Percentiles rank a stretch among this genome's conserved stretches.
Evolutionary conservation across 306 rosid species (phyloP).

Genomic region (Urtica urens): DNA sequence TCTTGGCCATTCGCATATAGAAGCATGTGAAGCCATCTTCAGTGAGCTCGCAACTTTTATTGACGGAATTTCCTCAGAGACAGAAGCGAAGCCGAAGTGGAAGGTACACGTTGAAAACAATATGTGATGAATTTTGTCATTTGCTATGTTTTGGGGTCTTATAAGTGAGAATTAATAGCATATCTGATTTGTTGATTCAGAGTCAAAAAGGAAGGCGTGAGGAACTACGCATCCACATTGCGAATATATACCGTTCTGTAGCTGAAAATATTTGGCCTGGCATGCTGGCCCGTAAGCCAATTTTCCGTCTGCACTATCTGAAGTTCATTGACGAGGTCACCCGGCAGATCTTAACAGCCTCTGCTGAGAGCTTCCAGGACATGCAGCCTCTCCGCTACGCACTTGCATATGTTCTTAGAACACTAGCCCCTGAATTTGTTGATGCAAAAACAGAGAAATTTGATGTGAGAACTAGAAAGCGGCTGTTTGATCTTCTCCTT

Average conservation of each 20-base stretch:
- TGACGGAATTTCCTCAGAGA: conserved; percentile 80
- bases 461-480: conserved; percentile 85
- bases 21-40: conserved; percentile 89
- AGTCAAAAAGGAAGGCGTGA: conserved; percentile 92
- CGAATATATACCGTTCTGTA: conserved; percentile 83
- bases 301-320: conserved; percentile 77
- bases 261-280: conserved; percentile 98
- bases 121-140: neutral
- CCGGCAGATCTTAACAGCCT: conserved; percentile 48
- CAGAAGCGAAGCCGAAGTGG: conserved; percentile 94
- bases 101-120: conserved; percentile 46
- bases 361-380: conserved; percentile 80
- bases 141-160: neutral
- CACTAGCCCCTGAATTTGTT: conserved; percentile 95
- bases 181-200: conserved; percentile 33
- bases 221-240: conserved; percentile 88
- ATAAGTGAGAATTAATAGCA: conserved; percentile 14
- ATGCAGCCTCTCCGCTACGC: conserved; percentile 95
- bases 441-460: conserved; percentile 92
- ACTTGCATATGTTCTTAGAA: conserved; percentile 89
- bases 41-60: conserved; percentile 79
- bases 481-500: conserved; percentile 86
- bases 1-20: conserved; percentile 94
- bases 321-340: conserved; percentile 86
- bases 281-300: conserved; percentile 71